These are phyloP conservation scores for Leccinum longicurvipes DNA, from an alignment of 768 basidiomycete species.

Conservation along the genomic window DNA sequence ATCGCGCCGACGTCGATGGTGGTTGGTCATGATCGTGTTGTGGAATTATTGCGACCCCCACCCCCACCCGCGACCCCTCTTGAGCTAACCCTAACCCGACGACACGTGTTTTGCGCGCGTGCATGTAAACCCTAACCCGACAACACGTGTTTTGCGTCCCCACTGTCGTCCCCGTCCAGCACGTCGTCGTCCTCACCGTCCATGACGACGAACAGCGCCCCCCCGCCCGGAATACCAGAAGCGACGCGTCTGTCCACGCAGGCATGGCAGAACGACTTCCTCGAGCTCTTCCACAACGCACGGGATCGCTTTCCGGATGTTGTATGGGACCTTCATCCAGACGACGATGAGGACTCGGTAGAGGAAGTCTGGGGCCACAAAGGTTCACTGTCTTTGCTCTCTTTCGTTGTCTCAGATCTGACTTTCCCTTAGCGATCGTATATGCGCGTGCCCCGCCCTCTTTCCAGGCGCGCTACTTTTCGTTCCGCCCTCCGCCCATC, in stretches of 20 bases:
- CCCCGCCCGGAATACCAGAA: constrained; percentile 40
- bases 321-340: constrained; percentile 78
- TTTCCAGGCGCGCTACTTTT: constrained; percentile 89
- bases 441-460: constrained; percentile 92
- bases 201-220: constrained; percentile 28
- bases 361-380: constrained; percentile 90
- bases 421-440: constrained; percentile 64
- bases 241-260: constrained; percentile 64
- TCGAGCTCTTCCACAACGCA: constrained; percentile 72
- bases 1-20: background rate
- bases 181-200: constrained; percentile 21
- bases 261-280: constrained; percentile 80
- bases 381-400: constrained; percentile 47
- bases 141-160: constrained; percentile 29
- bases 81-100: background rate
- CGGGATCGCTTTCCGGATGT: constrained; percentile 96
- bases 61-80: constrained; percentile 4
- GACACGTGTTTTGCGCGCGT: background rate
- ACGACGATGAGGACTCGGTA: constrained; percentile 44
- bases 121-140: constrained; percentile 26
- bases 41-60: background rate
- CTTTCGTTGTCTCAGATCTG: background rate
- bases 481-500: constrained; percentile 59
- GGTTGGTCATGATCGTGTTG: background rate
- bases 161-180: constrained; percentile 20